These are phyloP conservation scores for Nitzschia palea DNA, from an alignment of 108 stramenopile species.

Conservation along the genomic window DNA sequence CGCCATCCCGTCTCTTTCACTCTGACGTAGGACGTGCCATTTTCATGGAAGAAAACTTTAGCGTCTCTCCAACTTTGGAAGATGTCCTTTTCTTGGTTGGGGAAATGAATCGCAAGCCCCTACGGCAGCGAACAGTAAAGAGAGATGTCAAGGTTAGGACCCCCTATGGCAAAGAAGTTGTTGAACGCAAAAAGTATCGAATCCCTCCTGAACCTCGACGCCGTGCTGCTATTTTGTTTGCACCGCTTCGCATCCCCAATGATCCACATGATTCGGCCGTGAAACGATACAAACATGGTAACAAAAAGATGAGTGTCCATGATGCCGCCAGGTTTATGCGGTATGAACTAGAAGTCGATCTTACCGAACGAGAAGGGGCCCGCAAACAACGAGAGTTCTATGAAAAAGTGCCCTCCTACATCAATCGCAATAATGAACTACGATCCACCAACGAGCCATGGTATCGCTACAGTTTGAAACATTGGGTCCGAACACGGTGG, in stretches of 20 bases:
- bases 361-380: conserved; percentile 36
- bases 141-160: conserved; percentile 25
- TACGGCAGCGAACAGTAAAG: conserved; percentile 38
- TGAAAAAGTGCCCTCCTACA: conserved; percentile 51
- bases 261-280: conserved; percentile 11
- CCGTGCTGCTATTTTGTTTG: conserved; percentile 52
- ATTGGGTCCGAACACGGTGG: conserved; percentile 78
- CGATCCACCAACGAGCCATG: conserved; percentile 48
- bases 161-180: conserved; percentile 9
- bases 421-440: conserved; percentile 53
- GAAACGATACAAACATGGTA: conserved; percentile 15
- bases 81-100: conserved; percentile 69
- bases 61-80: conserved; percentile 53
- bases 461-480: conserved; percentile 56
- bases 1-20: conserved; percentile 67
- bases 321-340: conserved; percentile 65
- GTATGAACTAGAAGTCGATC: conserved; percentile 52
- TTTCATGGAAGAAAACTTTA: conserved; percentile 67
- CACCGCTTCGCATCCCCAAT: conserved; percentile 29
- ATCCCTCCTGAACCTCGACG: conserved; percentile 66
- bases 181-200: conserved; percentile 48
- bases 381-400: conserved; percentile 69
- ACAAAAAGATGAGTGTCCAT: conserved; percentile 40
- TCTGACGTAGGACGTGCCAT: conserved; percentile 54
- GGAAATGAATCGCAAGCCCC: conserved; percentile 43